phyloP scores from a whole-genome alignment of 106 monocot genomes.

The Ottelia alismoides region DNA sequence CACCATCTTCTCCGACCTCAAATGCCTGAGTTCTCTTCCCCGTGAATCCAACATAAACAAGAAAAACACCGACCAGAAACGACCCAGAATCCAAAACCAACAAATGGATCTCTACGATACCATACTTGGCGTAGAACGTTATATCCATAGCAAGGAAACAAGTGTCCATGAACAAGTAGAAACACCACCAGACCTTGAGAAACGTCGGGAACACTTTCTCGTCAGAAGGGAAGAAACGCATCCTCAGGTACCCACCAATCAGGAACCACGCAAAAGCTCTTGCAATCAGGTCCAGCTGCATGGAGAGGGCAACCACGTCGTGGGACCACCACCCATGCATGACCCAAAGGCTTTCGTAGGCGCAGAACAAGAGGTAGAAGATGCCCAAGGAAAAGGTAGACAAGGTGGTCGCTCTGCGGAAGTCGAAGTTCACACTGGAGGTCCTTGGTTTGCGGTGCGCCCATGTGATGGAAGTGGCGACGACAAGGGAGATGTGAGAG shows the following conservation, averaged over 20 bases:
- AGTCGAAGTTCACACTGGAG: background rate
- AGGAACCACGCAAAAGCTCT: slow-evolving; percentile 40
- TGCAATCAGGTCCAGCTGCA: slow-evolving; percentile 25
- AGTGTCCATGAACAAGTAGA: slow-evolving; percentile 35
- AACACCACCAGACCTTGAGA: slow-evolving; percentile 58
- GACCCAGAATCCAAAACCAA: slow-evolving; percentile 50
- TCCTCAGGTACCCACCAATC: slow-evolving; percentile 19
- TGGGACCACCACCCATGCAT: slow-evolving; percentile 8
- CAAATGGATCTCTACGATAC: slow-evolving; percentile 15
- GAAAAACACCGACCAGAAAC: slow-evolving; percentile 17
- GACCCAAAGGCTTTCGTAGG: background rate
- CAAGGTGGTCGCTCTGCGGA: slow-evolving; percentile 9
- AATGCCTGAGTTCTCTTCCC: slow-evolving; percentile 9
- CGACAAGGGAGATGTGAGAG: too few relatives aligned
- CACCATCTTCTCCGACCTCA: slow-evolving; percentile 1
- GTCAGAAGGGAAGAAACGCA: background rate
- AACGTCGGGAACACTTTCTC: slow-evolving; percentile 32
- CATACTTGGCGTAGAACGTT: slow-evolving; percentile 14
- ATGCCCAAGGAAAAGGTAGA: slow-evolving; percentile 18
- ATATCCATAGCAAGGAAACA: slow-evolving; percentile 27
- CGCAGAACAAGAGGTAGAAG: slow-evolving; percentile 26
- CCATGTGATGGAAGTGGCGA: too few relatives aligned
- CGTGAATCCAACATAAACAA: slow-evolving; percentile 27
- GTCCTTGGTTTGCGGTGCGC: too few relatives aligned
- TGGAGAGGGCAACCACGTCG: slow-evolving; percentile 6